Percentiles rank a stretch among this genome's conserved stretches.
Conservation (phyloP, 2,329 filamentous ascomycete species). For the Fusarium sp. region DNA sequence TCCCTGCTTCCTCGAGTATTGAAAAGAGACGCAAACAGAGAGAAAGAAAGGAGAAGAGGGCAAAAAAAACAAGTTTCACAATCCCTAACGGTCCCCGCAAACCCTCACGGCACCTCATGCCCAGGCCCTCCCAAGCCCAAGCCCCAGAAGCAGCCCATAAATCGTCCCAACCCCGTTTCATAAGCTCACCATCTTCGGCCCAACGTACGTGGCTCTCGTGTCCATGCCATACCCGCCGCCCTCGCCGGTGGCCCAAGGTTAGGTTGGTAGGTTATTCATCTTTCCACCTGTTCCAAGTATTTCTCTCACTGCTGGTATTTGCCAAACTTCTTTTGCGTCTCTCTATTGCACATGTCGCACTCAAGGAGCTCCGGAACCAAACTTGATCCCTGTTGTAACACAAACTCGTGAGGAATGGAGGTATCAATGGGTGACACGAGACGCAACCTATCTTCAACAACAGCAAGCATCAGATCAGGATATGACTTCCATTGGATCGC, state of each 20-base stretch:
- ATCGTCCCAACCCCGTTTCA: constrained; percentile 24
- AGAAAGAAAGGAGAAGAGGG: background rate
- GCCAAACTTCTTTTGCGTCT: background rate
- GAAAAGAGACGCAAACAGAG: background rate
- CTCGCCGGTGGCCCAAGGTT: background rate
- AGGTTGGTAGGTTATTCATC: background rate
- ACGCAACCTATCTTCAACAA: background rate
- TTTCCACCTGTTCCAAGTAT: background rate
- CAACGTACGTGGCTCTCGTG: constrained; percentile 28
- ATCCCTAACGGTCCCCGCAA: constrained; percentile 19
- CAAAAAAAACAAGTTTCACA: constrained; percentile 32
- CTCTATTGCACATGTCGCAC: background rate
- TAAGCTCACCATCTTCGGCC: constrained; percentile 17
- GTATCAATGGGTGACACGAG: background rate
- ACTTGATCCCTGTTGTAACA: background rate
- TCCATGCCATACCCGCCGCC: background rate
- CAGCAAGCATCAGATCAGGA: background rate
- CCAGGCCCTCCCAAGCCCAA: background rate
- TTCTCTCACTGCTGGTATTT: background rate
- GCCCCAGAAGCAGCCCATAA: constrained; percentile 4
- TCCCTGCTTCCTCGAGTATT: background rate
- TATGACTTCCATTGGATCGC: background rate
- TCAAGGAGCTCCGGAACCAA: background rate
- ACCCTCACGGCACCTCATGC: constrained; percentile 6
- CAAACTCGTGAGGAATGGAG: background rate